Conservation (phyloP, 2,329 filamentous ascomycete species). For the Aspergillus piperis region DNA sequence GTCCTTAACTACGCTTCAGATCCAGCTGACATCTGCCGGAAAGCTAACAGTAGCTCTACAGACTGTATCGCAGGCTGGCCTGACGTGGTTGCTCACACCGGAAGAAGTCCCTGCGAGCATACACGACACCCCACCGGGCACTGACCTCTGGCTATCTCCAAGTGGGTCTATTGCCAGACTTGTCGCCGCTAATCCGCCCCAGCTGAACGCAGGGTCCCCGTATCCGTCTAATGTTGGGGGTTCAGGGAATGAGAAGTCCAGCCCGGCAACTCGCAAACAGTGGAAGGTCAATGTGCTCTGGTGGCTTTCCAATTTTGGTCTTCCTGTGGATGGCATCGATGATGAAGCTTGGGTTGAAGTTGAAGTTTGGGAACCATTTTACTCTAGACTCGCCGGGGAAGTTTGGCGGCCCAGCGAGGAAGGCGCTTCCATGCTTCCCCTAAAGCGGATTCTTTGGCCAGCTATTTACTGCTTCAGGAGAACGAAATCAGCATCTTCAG, state of each 20-base stretch:
- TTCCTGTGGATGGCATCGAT: slow-evolving; percentile 32
- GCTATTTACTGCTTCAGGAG: slow-evolving; percentile 46
- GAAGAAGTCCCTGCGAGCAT: slow-evolving; percentile 21
- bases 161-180: slow-evolving; percentile 41
- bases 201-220: slow-evolving; percentile 25
- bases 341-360: slow-evolving; percentile 44
- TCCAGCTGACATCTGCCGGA: slow-evolving; percentile 40
- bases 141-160: slow-evolving; percentile 45
- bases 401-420: slow-evolving; percentile 30
- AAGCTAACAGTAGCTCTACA: slow-evolving; percentile 41
- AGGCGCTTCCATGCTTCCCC: slow-evolving; percentile 30
- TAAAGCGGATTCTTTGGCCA: slow-evolving; percentile 49
- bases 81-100: slow-evolving; percentile 34
- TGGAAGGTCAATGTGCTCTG: slow-evolving; percentile 42
- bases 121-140: slow-evolving; percentile 25
- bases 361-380: slow-evolving; percentile 45
- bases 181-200: slow-evolving; percentile 28
- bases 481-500: slow-evolving; percentile 22
- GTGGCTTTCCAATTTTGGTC: slow-evolving; percentile 42
- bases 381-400: slow-evolving; percentile 39
- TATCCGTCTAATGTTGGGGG: slow-evolving; percentile 13
- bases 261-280: slow-evolving; percentile 25
- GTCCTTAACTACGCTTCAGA: slow-evolving; percentile 39
- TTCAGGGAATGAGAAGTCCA: slow-evolving; percentile 14
- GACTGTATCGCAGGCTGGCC: slow-evolving; percentile 39